Base-by-base conservation (phyloP, 768 basidiomycete species). In the Collybiopsis confluens region DNA sequence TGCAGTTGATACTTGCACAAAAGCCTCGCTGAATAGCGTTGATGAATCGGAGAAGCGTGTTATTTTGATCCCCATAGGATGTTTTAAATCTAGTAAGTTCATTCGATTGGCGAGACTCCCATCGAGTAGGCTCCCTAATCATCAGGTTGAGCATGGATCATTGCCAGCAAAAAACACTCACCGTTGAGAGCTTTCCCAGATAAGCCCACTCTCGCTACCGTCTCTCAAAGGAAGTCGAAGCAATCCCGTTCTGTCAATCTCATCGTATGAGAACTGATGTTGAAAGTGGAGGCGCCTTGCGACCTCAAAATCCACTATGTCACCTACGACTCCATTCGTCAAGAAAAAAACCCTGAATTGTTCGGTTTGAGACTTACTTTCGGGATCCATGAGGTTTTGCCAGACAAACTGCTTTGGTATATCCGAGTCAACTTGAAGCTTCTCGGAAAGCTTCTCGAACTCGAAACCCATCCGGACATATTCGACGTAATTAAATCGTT, bases 271-370 rank as follows among this genome's bases (percentile, higher is more conserved):
- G 1, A 82, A 56, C 40, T 28, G 24, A n/a, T 72, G 55, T 1
- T 54, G 68, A 57, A 0, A 85, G 65, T 69, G 58, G 0, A 85
- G 66, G 5, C 75, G 67, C 18, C 71, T 67, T 8, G 70, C 64
- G 6, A 74, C 66, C 62, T 82, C 78, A 4, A 77, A 60, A 47
- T 73, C 70, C 15, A 84, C 75, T 18, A 79, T 63, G 57, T 81
- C 79, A 58, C 64, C 83, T 83, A 33, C 1, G 41, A 45, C 15
- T 45, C 21, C 52, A 76, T 4, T 54, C 59, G 44, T 73, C 68
- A 23, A n/a, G n/a, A n/a, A n/a, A n/a, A n/a, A n/a, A n/a, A n/a
- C n/a, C n/a, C n/a, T n/a, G n/a, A n/a, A n/a, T n/a, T n/a, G n/a
- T n/a, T n/a, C n/a, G n/a, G n/a, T n/a, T n/a, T n/a, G n/a, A 18